Base-by-base conservation (phyloP, 768 basidiomycete species). In the Russula lepida region DNA sequence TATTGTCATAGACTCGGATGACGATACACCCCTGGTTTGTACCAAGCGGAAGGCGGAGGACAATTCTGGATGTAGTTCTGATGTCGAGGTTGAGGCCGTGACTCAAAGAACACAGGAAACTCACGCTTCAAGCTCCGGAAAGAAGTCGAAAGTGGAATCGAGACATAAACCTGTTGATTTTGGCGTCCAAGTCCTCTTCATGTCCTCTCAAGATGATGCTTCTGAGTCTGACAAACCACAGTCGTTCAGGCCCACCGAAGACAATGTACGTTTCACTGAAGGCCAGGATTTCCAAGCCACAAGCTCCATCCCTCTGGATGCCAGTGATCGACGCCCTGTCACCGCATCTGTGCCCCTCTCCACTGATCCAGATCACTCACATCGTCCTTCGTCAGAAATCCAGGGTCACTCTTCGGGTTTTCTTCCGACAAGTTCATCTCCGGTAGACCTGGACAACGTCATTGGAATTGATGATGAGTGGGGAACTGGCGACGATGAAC, bases 401-500 rank as follows among this genome's bases (percentile, higher is more conserved):
- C 21, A 25, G 25, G 23, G 21, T 8, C 4, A 30, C n/a, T 21
- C 15, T 27, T 37, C 60, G 6, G 21, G 2, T 27, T 15, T 25
- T 2, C 27, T 15, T 23, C 17, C 53, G 7, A 28, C 27, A 9
- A 43, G 41, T 15, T 3, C 23, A 12, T 12, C 35, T 28, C 13
- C 15, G 21, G 43, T 23, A 35, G 58, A 30, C 25, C 17, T 19
- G 41, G 28, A 58, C 3, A 25, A 23, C 23, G 30, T 56, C 25
- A 61, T 65, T 11, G 50, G 56, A 41, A 69, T 65, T 27, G 75
- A 75, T 19, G 79, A 79, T 33, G 83, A 84, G 7, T 91, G 89
- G 89, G 81, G 76, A 46, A 83, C 75, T 67, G 88, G 82, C 12
- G 89, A 92, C 66, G 91, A 92, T 64, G 91, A 86, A 70, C 70